These are phyloP conservation scores for Blepharisma stoltei DNA, from an alignment of 73 alveolate species.

Conservation along the genomic window DNA sequence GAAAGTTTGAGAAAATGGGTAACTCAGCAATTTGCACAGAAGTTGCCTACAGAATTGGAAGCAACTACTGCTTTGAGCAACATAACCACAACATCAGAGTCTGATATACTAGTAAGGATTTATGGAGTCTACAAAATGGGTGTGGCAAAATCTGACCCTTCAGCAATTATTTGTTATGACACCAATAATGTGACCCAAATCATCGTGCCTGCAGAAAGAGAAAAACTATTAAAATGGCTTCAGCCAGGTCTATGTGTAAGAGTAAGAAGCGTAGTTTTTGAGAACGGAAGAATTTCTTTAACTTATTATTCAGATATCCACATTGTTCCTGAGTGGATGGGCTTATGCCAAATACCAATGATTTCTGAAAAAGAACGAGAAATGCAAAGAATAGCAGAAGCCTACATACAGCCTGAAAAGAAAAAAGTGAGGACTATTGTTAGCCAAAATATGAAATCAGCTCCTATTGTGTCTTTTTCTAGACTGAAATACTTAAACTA, in stretches of 20 bases:
- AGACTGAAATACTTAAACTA: not conserved
- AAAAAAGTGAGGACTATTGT: not conserved
- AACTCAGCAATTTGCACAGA: not conserved
- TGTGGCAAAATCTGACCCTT: slow-evolving; percentile 2
- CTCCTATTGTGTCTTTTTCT: not conserved
- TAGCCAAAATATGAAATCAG: not conserved
- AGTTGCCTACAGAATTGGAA: not conserved
- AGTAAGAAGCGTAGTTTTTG: slow-evolving; percentile 4
- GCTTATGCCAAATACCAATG: not conserved
- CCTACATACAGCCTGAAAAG: not conserved
- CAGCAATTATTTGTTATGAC: not conserved
- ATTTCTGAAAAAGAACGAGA: not conserved
- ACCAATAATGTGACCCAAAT: not conserved
- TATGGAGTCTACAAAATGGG: not conserved
- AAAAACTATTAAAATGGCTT: not conserved
- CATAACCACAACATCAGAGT: not conserved
- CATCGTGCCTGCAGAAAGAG: not conserved
- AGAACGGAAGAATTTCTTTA: not conserved
- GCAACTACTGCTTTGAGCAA: not conserved
- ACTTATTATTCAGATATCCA: slow-evolving; percentile 9
- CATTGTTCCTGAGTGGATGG: not conserved
- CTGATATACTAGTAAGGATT: not conserved
- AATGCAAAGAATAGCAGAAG: not conserved
- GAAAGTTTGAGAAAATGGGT: not conserved
- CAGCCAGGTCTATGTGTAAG: slow-evolving; percentile 5